Conservation (phyloP, 2,329 filamentous ascomycete genomes). For the Fusarium tjaetaba region DNA sequence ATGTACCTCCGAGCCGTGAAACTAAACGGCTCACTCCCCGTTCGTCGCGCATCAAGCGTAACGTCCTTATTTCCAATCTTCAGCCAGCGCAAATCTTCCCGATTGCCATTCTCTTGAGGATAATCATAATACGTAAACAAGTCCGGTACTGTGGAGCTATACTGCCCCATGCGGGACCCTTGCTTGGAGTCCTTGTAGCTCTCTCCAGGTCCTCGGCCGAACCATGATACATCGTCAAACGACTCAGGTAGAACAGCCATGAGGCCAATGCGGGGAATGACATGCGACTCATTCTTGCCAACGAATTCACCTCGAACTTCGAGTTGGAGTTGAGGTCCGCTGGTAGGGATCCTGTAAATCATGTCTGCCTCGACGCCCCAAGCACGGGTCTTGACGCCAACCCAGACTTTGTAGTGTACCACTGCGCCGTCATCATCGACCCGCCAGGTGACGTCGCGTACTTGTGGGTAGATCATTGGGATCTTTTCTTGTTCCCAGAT, state of each 20-base stretch:
- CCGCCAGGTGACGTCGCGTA: background rate
- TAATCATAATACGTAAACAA: constrained; percentile 21
- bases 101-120: constrained; percentile 22
- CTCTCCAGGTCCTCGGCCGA: constrained; percentile 15
- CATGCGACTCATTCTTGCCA: background rate
- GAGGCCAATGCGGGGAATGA: constrained; percentile 11
- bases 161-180: background rate
- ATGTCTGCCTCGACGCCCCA: constrained; percentile 21
- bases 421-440: fast-evolving
- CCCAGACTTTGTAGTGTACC: constrained; percentile 18
- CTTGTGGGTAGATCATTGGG: constrained; percentile 2
- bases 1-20: constrained; percentile 14
- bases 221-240: constrained; percentile 9
- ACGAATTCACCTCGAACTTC: background rate
- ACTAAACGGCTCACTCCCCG: background rate
- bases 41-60: constrained; percentile 1
- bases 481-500: constrained; percentile 8
- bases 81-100: constrained; percentile 1
- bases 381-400: background rate
- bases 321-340: background rate
- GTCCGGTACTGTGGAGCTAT: background rate
- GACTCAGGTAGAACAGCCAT: background rate
- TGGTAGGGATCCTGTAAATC: constrained; percentile 5
- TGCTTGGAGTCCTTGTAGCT: constrained; percentile 29
- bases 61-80: constrained; percentile 1